Percentiles rank a stretch among this genome's conserved stretches.
Conservation (phyloP, 768 basidiomycete species). For the Termitomyces sp. region DNA sequence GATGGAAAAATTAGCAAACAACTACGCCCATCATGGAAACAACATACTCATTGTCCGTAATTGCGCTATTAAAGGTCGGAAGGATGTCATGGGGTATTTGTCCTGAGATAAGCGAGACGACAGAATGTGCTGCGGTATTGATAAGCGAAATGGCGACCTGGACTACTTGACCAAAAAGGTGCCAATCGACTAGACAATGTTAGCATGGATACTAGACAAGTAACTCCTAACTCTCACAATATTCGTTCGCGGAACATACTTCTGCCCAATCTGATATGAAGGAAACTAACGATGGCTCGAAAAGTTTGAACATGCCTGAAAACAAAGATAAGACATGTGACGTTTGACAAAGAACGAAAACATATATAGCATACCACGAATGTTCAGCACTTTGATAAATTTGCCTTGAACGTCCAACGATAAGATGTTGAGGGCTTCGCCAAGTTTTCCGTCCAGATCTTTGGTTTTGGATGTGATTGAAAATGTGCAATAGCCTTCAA, state of each 20-base stretch:
- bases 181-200: constrained; percentile 49
- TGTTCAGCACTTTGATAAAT: constrained; percentile 40
- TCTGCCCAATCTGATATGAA: constrained; percentile 46
- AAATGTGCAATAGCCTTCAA: constrained; percentile 40
- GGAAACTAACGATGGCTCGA: constrained; percentile 30
- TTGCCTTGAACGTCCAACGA: constrained; percentile 54
- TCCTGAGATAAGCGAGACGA: constrained; percentile 24
- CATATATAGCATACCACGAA: constrained; percentile 34
- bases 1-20: constrained; percentile 5
- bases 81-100: constrained; percentile 20
- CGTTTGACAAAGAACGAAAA: background rate
- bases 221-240: constrained; percentile 34
- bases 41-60: constrained; percentile 12
- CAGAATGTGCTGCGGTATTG: constrained; percentile 28
- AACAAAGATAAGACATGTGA: constrained; percentile 7
- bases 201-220: background rate
- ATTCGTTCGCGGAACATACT: constrained; percentile 33
- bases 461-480: constrained; percentile 44
- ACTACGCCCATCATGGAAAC: background rate
- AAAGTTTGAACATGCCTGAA: constrained; percentile 36
- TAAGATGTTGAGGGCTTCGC: constrained; percentile 32
- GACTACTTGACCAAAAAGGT: constrained; percentile 40
- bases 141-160: constrained; percentile 35
- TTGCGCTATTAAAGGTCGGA: constrained; percentile 26
- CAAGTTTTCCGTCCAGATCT: constrained; percentile 56